phyloP scores from a whole-genome alignment of 2,329 filamentous ascomycete genomes.

The Aspergillus brunneoviolaceus region DNA sequence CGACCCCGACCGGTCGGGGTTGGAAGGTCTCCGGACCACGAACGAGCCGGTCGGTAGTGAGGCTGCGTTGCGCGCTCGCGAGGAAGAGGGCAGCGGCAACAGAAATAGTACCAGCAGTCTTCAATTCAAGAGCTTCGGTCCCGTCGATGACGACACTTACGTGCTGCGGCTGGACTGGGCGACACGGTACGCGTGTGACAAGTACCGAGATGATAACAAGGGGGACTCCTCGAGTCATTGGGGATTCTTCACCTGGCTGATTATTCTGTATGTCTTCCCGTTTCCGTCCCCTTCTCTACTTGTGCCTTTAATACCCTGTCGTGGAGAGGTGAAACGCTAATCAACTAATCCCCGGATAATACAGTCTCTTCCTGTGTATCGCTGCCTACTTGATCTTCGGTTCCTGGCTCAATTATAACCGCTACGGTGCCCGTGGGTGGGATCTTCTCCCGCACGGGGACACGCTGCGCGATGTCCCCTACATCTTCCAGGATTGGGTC shows the following conservation, averaged over 20 bases:
- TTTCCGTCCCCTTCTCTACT: neutral
- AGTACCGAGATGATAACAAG: conserved; percentile 49
- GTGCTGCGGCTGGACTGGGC: conserved; percentile 78
- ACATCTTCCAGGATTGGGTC: conserved; percentile 85
- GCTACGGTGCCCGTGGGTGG: conserved; percentile 92
- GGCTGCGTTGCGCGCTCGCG: conserved; percentile 17
- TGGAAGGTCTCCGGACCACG: conserved; percentile 54
- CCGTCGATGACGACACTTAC: conserved; percentile 58
- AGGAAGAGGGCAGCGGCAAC: conserved; percentile 18
- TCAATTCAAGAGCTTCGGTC: conserved; percentile 70
- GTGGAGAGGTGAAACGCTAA: neutral
- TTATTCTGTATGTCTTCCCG: conserved; percentile 72
- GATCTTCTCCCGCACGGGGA: conserved; percentile 91
- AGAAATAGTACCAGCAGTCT: conserved; percentile 57
- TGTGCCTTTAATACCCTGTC: neutral
- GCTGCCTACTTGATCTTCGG: conserved; percentile 95
- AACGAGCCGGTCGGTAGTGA: conserved; percentile 24
- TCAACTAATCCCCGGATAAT: neutral
- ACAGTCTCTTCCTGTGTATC: conserved; percentile 76
- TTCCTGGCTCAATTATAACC: conserved; percentile 98
- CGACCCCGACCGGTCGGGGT: conserved; percentile 68
- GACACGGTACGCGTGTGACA: conserved; percentile 83
- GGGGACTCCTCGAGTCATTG: conserved; percentile 58
- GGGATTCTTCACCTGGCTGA: conserved; percentile 98
- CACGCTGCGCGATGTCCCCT: conserved; percentile 86